Conservation (phyloP, 345 rosid genomes). For the Arabidopsis arenosa region DNA sequence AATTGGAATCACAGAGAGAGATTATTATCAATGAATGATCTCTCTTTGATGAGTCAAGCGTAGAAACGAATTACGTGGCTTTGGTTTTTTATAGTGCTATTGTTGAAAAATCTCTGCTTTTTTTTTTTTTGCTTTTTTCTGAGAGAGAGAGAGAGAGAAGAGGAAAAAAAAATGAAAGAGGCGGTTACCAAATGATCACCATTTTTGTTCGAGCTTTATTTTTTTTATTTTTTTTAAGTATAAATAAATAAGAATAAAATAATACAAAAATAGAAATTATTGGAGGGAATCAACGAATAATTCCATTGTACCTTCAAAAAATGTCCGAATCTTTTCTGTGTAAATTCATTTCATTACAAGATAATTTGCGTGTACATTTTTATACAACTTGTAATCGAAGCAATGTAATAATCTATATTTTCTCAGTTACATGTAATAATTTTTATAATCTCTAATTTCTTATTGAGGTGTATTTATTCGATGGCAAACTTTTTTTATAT, state of each 20-base stretch:
- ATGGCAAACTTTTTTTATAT: no score
- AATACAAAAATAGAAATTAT: neutral
- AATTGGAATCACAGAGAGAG: constrained; percentile 11
- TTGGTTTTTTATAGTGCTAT: constrained; percentile 18
- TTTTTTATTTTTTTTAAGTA: no score
- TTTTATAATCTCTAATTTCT: no score
- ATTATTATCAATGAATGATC: constrained; percentile 17
- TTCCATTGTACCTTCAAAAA: constrained; percentile 35
- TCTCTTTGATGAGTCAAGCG: constrained; percentile 35
- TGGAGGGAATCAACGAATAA: constrained; percentile 46
- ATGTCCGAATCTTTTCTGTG: constrained; percentile 40
- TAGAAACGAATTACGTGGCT: constrained; percentile 44
- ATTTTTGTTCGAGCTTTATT: constrained; percentile 13
- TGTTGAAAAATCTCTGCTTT: constrained; percentile 3
- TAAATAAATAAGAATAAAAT: neutral
- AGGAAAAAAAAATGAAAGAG: constrained; percentile 16
- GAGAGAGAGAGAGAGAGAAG: neutral
- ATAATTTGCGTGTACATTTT: constrained; percentile 34
- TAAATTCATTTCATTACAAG: neutral
- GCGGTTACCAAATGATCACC: constrained; percentile 43
- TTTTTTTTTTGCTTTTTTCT: neutral
- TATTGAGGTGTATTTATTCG: no score
- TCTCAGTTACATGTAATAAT: no score
- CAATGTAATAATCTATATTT: neutral
- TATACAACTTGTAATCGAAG: constrained; percentile 31